These are phyloP conservation scores for Claviceps africana DNA, from an alignment of 2,329 filamentous ascomycete genomes.

Conservation along the genomic window DNA sequence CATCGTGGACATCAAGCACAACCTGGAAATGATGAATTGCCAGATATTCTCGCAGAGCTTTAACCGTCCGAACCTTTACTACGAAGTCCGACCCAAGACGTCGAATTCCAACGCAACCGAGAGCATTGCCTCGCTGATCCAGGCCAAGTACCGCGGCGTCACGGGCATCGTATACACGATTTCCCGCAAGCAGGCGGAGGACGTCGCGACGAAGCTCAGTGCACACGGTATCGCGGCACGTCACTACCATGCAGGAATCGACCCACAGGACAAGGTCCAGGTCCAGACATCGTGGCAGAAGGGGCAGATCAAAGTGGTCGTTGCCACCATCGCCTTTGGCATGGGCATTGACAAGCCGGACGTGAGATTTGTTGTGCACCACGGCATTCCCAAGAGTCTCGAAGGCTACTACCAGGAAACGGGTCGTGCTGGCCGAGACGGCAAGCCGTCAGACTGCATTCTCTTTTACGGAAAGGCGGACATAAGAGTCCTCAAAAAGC, in stretches of 20 bases:
- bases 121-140: slow-evolving; percentile 53
- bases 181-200: slow-evolving; percentile 70
- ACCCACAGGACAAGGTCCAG: slow-evolving; percentile 48
- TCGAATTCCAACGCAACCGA: slow-evolving; percentile 33
- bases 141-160: slow-evolving; percentile 50
- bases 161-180: slow-evolving; percentile 91
- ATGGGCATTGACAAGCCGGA: slow-evolving; percentile 99
- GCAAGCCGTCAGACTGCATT: slow-evolving; percentile 74
- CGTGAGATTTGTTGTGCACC: slow-evolving; percentile 91
- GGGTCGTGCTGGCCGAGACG: slow-evolving; percentile 84
- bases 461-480: slow-evolving; percentile 79
- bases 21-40: slow-evolving; percentile 69
- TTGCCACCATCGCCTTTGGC: slow-evolving; percentile 95
- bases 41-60: slow-evolving; percentile 83
- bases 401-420: slow-evolving; percentile 99
- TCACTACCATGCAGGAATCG: slow-evolving; percentile 77
- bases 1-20: slow-evolving; percentile 80
- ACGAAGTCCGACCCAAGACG: slow-evolving; percentile 65
- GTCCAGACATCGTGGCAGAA: slow-evolving; percentile 75
- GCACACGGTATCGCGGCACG: slow-evolving; percentile 55
- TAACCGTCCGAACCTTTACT: slow-evolving; percentile 88
- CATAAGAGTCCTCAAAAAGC: slow-evolving; percentile 54
- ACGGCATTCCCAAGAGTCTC: slow-evolving; percentile 82
- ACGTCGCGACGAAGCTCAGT: slow-evolving; percentile 56
- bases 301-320: slow-evolving; percentile 71